Evolutionary conservation across 441 rosid genomes (phyloP).

Genomic region (Geranium incanum): DNA sequence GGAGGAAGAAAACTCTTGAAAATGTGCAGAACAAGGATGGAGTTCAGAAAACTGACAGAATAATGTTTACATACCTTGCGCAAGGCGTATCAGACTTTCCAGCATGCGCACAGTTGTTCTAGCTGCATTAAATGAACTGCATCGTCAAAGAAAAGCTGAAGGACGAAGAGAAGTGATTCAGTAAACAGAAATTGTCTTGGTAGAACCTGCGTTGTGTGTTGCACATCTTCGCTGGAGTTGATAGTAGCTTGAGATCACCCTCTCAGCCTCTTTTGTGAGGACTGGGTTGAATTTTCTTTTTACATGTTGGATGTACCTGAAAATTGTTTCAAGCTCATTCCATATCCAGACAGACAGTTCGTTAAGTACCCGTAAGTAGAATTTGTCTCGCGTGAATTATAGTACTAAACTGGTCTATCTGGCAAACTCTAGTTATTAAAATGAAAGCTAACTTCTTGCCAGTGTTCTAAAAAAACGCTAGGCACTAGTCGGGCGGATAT

Average conservation of each 20-base stretch:
- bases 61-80: slow-evolving; percentile 56
- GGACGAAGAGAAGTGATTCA: slow-evolving; percentile 1
- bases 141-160: slow-evolving; percentile 12
- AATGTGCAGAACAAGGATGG: not conserved
- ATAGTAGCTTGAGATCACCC: slow-evolving; percentile 80
- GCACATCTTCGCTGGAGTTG: slow-evolving; percentile 93
- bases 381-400: not conserved
- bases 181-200: slow-evolving; percentile 8
- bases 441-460: not conserved
- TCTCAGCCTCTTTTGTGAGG: slow-evolving; percentile 82
- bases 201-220: slow-evolving; percentile 74
- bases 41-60: not conserved
- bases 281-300: slow-evolving; percentile 71
- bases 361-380: not conserved
- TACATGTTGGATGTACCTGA: slow-evolving; percentile 78
- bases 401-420: not conserved
- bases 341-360: slow-evolving; percentile 7
- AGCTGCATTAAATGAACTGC: slow-evolving; percentile 41
- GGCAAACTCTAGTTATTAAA: not conserved
- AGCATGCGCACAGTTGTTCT: slow-evolving; percentile 95
- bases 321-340: slow-evolving; percentile 8
- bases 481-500: too few relatives aligned
- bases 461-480: too few relatives aligned
- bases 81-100: slow-evolving; percentile 91
- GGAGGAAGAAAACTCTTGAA: slow-evolving; percentile 1